Percentiles rank a stretch among this genome's conserved stretches.
Conservation (phyloP, 1,284 basidiomycete genomes). For the Tetrapyrgos nigripes region DNA sequence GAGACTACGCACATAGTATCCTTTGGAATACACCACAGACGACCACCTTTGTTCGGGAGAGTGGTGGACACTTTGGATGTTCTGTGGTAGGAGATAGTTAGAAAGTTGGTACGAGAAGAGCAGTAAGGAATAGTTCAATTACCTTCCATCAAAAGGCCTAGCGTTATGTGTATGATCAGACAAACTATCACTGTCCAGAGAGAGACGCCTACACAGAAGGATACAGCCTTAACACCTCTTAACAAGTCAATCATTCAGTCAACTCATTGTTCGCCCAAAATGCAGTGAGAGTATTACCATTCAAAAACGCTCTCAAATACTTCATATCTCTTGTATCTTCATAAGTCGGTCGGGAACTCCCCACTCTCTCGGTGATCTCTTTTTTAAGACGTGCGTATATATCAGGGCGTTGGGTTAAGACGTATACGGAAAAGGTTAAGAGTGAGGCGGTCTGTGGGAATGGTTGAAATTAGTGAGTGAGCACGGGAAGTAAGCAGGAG, state of each 20-base stretch:
- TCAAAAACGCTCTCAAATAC: no score
- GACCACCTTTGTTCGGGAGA: conserved; percentile 25
- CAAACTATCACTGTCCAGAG: not conserved
- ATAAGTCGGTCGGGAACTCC: no score
- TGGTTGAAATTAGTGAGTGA: not conserved
- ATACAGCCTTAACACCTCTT: conserved; percentile 30
- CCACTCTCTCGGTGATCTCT: no score
- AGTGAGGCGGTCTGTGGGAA: conserved; percentile 42
- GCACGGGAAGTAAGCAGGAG: no score
- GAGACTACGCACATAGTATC: conserved; percentile 30
- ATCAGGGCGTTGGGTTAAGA: conserved; percentile 52
- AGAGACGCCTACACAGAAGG: not conserved
- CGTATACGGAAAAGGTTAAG: conserved; percentile 50
- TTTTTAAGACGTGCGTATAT: no score
- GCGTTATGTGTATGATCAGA: conserved; percentile 36
- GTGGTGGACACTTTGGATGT: conserved; percentile 32
- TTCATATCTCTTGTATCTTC: no score
- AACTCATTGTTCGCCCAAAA: conserved; percentile 38
- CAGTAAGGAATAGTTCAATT: no score
- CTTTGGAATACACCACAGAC: no score
- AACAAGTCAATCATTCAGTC: conserved; percentile 41
- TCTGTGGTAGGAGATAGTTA: conserved; percentile 19
- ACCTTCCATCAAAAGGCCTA: conserved; percentile 41
- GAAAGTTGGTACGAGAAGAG: no score
- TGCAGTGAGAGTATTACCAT: conserved; percentile 37